Conservation (phyloP, 495 filamentous ascomycete species). For the Halenospora varia region DNA sequence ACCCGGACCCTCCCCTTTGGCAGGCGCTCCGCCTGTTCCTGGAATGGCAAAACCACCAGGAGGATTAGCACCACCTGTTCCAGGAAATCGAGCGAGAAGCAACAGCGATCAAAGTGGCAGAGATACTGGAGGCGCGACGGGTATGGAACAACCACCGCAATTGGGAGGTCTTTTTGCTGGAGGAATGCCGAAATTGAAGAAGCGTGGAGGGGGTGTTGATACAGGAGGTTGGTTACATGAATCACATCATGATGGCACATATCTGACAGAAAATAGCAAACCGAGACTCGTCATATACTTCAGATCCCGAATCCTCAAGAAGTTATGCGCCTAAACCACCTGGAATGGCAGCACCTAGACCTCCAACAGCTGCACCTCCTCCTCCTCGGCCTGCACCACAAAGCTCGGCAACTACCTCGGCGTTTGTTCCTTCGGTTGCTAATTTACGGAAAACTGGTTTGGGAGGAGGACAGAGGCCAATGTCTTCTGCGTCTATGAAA, state of each 20-base stretch:
- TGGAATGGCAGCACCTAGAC: conserved; percentile 55
- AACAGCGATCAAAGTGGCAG: conserved; percentile 67
- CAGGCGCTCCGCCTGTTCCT: conserved; percentile 80
- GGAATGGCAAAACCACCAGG: conserved; percentile 54
- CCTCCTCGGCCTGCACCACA: conserved; percentile 37
- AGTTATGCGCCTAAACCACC: conserved; percentile 55
- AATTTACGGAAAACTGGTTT: conserved; percentile 56
- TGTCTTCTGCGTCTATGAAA: conserved; percentile 45
- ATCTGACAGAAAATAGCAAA: conserved; percentile 49
- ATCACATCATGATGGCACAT: background rate
- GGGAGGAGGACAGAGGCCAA: conserved; percentile 47
- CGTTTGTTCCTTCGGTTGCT: conserved; percentile 51
- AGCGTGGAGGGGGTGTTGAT: conserved; percentile 78
- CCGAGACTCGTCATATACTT: conserved; percentile 65
- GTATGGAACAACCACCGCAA: conserved; percentile 65
- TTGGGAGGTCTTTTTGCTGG: conserved; percentile 86
- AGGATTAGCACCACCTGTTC: conserved; percentile 74
- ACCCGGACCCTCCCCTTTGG: conserved; percentile 46
- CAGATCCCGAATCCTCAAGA: conserved; percentile 68
- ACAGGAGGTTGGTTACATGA: conserved; percentile 61
- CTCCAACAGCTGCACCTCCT: conserved; percentile 55
- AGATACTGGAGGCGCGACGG: conserved; percentile 29
- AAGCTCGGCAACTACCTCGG: conserved; percentile 30
- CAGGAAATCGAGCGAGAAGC: conserved; percentile 67
- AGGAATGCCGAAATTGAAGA: conserved; percentile 92